A percentile compares a stretch with the other conserved stretches of the same genome.
Evolutionary conservation across 164 flowering plant genomes (phyloP).

Genomic region (Piper betle): DNA sequence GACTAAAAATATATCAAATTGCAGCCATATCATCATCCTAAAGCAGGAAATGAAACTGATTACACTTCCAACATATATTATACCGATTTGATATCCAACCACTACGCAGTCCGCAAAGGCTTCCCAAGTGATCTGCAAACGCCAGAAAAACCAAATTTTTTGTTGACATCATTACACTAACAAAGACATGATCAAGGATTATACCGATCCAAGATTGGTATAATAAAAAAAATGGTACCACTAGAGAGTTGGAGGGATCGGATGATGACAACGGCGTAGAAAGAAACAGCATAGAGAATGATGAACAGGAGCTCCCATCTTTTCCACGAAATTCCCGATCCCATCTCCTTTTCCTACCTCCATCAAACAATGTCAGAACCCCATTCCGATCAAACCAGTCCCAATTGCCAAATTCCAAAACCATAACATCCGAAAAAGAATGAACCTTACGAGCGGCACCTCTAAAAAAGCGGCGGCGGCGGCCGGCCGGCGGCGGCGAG

Average conservation of each 20-base stretch:
- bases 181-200: neutral
- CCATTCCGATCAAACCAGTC: no score
- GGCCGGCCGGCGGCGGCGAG: no score
- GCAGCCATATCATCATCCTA: neutral
- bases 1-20: neutral
- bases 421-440: no score
- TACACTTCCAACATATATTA: slow-evolving; percentile 40
- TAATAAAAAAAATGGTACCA: slow-evolving; percentile 31
- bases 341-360: neutral
- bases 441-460: no score
- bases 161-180: neutral
- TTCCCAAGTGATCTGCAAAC: slow-evolving; percentile 33
- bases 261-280: slow-evolving; percentile 50
- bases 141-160: neutral
- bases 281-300: slow-evolving; percentile 45
- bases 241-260: slow-evolving; percentile 67
- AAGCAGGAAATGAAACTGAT: neutral
- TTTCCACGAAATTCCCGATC: slow-evolving; percentile 24
- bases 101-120: slow-evolving; percentile 45
- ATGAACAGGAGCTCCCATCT: slow-evolving; percentile 38
- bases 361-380: no score
- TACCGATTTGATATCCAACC: slow-evolving; percentile 61
- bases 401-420: no score
- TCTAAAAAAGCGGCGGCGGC: no score
- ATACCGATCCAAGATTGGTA: neutral